Conservation (phyloP, 192 early-diverging fungal species). For the Coemansia umbellata region DNA sequence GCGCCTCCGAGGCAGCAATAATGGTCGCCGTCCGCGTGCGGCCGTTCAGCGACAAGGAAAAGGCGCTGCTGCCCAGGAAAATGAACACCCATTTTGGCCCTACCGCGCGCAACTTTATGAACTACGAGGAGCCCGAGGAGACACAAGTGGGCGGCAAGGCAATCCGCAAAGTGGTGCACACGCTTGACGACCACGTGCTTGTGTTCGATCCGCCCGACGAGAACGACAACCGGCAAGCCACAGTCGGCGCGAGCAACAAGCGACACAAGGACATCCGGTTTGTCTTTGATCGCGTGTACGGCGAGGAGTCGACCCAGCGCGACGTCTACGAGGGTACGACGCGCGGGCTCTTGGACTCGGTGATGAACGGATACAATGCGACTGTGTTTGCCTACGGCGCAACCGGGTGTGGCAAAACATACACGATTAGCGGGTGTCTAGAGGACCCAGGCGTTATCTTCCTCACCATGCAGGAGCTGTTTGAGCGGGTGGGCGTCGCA, state of each 20-base stretch:
- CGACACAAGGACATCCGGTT: constrained; percentile 68
- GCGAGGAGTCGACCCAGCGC: constrained; percentile 62
- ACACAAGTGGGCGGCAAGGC: background rate
- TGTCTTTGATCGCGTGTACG: constrained; percentile 76
- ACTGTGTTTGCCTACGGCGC: constrained; percentile 89
- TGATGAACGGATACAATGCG: constrained; percentile 78
- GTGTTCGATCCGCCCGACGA: constrained; percentile 74
- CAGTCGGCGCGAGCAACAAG: constrained; percentile 55
- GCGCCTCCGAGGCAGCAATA: constrained; percentile 36
- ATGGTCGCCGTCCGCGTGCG: constrained; percentile 57
- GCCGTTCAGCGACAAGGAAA: constrained; percentile 56
- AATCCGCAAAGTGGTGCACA: constrained; percentile 58
- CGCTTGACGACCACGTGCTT: constrained; percentile 63
- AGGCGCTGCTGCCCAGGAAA: constrained; percentile 36
- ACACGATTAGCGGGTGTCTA: constrained; percentile 71
- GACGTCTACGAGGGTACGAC: constrained; percentile 71
- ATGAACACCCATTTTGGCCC: constrained; percentile 46
- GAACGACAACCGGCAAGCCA: constrained; percentile 33
- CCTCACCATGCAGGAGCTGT: constrained; percentile 63
- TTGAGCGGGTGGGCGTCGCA: constrained; percentile 41
- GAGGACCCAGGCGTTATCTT: constrained; percentile 67
- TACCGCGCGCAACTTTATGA: constrained; percentile 40
- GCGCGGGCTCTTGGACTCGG: constrained; percentile 60
- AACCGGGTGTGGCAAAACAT: constrained; percentile 84
- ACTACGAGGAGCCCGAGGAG: constrained; percentile 30